phyloP scores from a whole-genome alignment of 306 rosid genomes.

The Acacia melanoxylon region DNA sequence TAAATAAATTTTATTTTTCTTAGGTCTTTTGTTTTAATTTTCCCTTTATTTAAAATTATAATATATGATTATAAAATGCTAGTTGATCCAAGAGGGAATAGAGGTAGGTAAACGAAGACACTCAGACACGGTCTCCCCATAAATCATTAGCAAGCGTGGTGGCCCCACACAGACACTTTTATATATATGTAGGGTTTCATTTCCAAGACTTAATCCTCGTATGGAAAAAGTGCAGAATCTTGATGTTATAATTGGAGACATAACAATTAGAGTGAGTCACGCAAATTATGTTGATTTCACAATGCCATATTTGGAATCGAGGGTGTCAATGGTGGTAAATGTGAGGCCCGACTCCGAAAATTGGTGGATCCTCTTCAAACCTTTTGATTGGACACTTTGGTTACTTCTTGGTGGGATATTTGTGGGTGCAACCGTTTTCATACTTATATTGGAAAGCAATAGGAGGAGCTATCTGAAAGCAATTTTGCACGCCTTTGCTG shows the following conservation, averaged over 20 bases:
- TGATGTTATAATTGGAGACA: neutral
- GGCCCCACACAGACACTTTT: too few relatives aligned
- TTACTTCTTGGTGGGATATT: neutral
- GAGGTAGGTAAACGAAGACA: too few relatives aligned
- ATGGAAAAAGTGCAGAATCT: neutral
- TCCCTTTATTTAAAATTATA: too few relatives aligned
- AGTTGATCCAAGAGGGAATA: too few relatives aligned
- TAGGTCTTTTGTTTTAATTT: too few relatives aligned
- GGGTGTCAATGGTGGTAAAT: neutral
- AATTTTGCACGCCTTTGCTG: accelerated
- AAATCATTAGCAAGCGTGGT: too few relatives aligned
- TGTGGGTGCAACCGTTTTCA: neutral
- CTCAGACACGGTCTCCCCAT: too few relatives aligned
- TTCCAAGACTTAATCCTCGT: neutral
- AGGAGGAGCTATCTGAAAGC: neutral
- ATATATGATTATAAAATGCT: too few relatives aligned
- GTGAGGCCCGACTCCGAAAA: neutral
- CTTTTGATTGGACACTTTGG: neutral
- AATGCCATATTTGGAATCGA: neutral
- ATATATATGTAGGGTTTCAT: neutral
- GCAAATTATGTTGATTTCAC: neutral
- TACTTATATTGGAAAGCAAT: neutral
- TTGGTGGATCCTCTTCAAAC: neutral
- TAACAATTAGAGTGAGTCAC: neutral
- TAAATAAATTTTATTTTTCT: too few relatives aligned